Conservation (phyloP, 495 filamentous ascomycete genomes). For the Aspergillus cavernicola region DNA sequence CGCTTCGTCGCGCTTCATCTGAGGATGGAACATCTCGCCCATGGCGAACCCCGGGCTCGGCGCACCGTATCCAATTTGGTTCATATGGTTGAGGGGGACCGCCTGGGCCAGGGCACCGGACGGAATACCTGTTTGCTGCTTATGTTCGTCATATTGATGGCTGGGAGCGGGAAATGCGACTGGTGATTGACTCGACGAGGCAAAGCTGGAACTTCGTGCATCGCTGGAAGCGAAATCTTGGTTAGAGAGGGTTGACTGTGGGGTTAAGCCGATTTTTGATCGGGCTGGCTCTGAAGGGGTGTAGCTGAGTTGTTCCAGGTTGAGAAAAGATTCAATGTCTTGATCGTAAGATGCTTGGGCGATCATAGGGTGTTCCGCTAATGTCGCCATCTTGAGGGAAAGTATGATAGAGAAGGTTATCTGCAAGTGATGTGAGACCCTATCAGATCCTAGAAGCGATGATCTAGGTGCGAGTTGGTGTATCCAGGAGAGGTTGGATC, state of each 20-base stretch:
- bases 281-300: constrained; percentile 38
- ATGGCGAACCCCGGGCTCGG: constrained; percentile 42
- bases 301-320: constrained; percentile 47
- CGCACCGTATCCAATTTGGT: constrained; percentile 50
- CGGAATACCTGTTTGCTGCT: constrained; percentile 86
- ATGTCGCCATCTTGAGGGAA: constrained; percentile 39
- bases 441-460: background rate
- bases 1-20: constrained; percentile 51
- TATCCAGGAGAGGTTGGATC: background rate
- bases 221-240: constrained; percentile 37
- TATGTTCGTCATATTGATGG: constrained; percentile 87
- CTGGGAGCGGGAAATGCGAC: constrained; percentile 72
- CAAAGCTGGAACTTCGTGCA: constrained; percentile 38
- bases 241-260: constrained; percentile 36
- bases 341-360: constrained; percentile 41
- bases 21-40: constrained; percentile 43
- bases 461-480: background rate
- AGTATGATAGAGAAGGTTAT: background rate
- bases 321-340: constrained; percentile 48
- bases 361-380: constrained; percentile 38
- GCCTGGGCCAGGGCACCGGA: constrained; percentile 71
- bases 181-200: constrained; percentile 43
- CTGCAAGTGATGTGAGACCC: background rate
- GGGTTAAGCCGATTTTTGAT: constrained; percentile 36
- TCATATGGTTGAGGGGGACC: constrained; percentile 60